These are phyloP conservation scores for Mucor sp. DNA, from an alignment of 371 early-diverging fungal genomes.

Conservation along the genomic window DNA sequence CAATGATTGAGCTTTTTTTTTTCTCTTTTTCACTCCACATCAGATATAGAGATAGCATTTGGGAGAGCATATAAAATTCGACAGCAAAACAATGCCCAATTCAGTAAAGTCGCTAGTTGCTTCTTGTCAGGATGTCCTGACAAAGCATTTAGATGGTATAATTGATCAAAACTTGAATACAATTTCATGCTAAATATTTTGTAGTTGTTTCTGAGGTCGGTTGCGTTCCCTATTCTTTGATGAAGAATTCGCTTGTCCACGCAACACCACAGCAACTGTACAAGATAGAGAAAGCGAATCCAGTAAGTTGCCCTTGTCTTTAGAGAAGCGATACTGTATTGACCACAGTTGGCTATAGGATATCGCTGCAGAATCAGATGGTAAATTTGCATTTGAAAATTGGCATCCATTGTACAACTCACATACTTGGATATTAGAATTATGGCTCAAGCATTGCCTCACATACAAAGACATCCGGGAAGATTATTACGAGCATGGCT, in stretches of 20 bases:
- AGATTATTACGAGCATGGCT: conserved; percentile 28
- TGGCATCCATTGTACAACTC: background rate
- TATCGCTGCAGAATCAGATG: conserved; percentile 35
- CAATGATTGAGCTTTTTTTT: too few relatives aligned
- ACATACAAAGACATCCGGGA: conserved; percentile 36
- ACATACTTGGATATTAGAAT: conserved; percentile 20
- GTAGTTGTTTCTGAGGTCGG: conserved; percentile 41
- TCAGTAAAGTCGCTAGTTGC: conserved; percentile 39
- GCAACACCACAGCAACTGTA: conserved; percentile 46
- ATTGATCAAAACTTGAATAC: background rate
- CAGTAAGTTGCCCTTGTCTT: conserved; percentile 24
- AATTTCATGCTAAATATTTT: background rate
- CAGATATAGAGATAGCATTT: too few relatives aligned
- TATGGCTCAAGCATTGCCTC: conserved; percentile 45
- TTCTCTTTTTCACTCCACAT: too few relatives aligned
- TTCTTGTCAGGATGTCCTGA: conserved; percentile 38
- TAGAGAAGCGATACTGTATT: background rate
- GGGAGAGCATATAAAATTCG: too few relatives aligned
- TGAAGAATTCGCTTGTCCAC: conserved; percentile 30
- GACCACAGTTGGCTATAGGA: conserved; percentile 20
- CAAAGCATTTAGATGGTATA: conserved; percentile 44
- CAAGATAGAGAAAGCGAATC: conserved; percentile 43
- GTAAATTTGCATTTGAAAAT: conserved; percentile 16
- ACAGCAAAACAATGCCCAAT: background rate
- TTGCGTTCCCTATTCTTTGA: conserved; percentile 33